Evolutionary conservation across 1,139 yeast genomes (phyloP).

Genomic region (Wickerhamomyces sp.): DNA sequence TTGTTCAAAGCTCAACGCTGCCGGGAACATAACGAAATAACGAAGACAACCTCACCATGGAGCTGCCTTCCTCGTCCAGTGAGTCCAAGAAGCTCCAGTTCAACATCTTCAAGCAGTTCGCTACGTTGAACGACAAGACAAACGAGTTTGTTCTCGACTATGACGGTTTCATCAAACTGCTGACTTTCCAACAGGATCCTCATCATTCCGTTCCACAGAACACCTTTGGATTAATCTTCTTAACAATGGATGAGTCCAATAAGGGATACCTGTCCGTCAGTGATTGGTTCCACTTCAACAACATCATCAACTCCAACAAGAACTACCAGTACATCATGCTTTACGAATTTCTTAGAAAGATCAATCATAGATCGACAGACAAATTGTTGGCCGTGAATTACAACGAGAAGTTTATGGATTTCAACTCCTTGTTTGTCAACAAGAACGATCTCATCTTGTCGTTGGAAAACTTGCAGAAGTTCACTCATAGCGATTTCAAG

Average conservation of each 20-base stretch:
- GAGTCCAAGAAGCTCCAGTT: slow-evolving; percentile 32
- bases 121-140: slow-evolving; percentile 17
- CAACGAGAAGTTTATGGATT: slow-evolving; percentile 33
- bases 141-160: slow-evolving; percentile 29
- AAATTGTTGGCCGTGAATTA: slow-evolving; percentile 31
- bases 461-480: slow-evolving; percentile 27
- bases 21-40: too few species aligned
- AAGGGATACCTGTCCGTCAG: slow-evolving; percentile 56
- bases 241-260: slow-evolving; percentile 56
- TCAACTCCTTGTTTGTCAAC: slow-evolving; percentile 30
- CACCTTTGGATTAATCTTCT: slow-evolving; percentile 47
- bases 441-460: slow-evolving; percentile 27
- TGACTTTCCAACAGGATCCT: slow-evolving; percentile 22
- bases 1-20: too few species aligned
- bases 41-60: too few species aligned
- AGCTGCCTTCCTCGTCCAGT: slow-evolving; percentile 30
- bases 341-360: slow-evolving; percentile 43
- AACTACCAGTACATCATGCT: slow-evolving; percentile 57
- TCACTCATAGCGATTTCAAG: slow-evolving; percentile 27
- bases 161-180: slow-evolving; percentile 29
- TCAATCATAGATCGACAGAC: slow-evolving; percentile 26
- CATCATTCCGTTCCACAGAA: slow-evolving; percentile 29
- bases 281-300: slow-evolving; percentile 58
- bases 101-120: slow-evolving; percentile 33
- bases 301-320: slow-evolving; percentile 46